Evolutionary conservation across 352 stramenopile genomes (phyloP).

Genomic region (Globisporangium heterothallicum): DNA sequence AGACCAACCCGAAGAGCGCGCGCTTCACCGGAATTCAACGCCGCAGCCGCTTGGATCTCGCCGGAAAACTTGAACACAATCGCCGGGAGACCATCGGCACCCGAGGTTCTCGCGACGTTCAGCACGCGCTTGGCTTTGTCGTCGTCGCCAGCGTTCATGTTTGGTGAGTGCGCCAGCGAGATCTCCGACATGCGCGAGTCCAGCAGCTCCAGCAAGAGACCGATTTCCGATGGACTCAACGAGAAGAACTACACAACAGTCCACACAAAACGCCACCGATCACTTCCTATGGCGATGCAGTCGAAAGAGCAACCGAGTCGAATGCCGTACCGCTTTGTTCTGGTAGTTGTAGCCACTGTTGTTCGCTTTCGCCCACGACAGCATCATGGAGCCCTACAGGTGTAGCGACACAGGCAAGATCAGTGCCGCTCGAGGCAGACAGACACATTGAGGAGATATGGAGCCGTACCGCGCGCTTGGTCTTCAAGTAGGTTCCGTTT

Average conservation of each 20-base stretch:
- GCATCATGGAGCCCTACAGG: slow-evolving; percentile 77
- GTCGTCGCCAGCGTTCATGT: slow-evolving; percentile 61
- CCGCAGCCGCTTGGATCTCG: slow-evolving; percentile 41
- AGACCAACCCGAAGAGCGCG: slow-evolving; percentile 37
- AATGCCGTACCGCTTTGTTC: slow-evolving; percentile 60
- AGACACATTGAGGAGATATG: background rate
- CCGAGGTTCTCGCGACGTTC: slow-evolving; percentile 34
- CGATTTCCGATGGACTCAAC: slow-evolving; percentile 70
- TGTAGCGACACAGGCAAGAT: slow-evolving; percentile 3
- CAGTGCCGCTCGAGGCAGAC: background rate
- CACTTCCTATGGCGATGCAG: no score
- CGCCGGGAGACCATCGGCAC: slow-evolving; percentile 40
- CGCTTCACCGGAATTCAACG: slow-evolving; percentile 65
- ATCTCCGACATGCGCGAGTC: slow-evolving; percentile 59
- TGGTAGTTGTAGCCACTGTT: slow-evolving; percentile 75
- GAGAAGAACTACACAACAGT: slow-evolving; percentile 87
- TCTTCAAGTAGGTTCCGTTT: slow-evolving; percentile 72
- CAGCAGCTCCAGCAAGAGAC: slow-evolving; percentile 70
- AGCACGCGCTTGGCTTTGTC: slow-evolving; percentile 51
- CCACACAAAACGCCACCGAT: no score
- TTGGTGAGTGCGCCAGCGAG: slow-evolving; percentile 69
- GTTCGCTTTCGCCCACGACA: slow-evolving; percentile 73
- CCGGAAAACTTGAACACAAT: slow-evolving; percentile 55
- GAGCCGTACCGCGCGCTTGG: slow-evolving; percentile 56
- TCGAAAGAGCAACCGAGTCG: no score